Evolutionary conservation across 768 basidiomycete genomes (phyloP).

Genomic region (Gymnopilus dilepis): DNA sequence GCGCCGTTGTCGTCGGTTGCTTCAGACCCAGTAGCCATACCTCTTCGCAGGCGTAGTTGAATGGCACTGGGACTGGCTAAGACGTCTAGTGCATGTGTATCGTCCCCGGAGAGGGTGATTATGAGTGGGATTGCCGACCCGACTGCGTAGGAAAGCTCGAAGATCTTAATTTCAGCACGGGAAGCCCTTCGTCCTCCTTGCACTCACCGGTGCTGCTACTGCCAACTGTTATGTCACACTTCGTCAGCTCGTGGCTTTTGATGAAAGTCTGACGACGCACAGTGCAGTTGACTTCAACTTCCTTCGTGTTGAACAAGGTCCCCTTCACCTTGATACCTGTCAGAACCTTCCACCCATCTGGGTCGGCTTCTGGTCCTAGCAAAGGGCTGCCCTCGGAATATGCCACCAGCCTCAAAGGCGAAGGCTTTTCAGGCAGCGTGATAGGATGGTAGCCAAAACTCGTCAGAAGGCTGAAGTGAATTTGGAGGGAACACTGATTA

Average conservation of each 20-base stretch:
- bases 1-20: conserved; percentile 44
- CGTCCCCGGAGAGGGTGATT: conserved; percentile 48
- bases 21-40: conserved; percentile 53
- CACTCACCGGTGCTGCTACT: conserved; percentile 47
- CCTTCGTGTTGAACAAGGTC: conserved; percentile 36
- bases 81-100: conserved; percentile 55
- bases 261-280: conserved; percentile 26
- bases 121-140: conserved; percentile 56
- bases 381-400: conserved; percentile 38
- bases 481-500: background rate
- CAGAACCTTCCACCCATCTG: conserved; percentile 43
- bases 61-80: conserved; percentile 47
- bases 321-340: conserved; percentile 34
- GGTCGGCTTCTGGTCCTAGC: conserved; percentile 42
- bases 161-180: background rate
- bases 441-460: conserved; percentile 39
- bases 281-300: conserved; percentile 38
- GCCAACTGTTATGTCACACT: no score
- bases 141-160: conserved; percentile 54
- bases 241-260: no score
- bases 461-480: conserved; percentile 30
- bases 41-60: conserved; percentile 48
- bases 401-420: conserved; percentile 38
- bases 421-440: conserved; percentile 40
- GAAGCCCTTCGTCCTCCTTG: background rate